Evolutionary conservation across 768 basidiomycete genomes (phyloP), one percentile per base, ranked within the genome.

Genomic region (Podaxis mareebaensis): DNA sequence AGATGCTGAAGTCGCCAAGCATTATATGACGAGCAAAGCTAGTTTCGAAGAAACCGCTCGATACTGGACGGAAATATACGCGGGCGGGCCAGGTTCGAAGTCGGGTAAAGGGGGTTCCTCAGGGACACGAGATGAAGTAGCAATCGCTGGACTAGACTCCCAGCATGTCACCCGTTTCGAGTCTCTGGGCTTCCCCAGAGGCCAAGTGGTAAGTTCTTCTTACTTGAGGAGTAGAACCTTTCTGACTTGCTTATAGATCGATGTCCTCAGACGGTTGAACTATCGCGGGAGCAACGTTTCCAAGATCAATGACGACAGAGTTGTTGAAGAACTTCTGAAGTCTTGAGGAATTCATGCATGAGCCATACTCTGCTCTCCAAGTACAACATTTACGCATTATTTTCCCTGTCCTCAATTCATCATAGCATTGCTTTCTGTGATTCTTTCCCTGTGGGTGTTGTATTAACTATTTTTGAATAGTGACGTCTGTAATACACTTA

Each of bases 1-100:
- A 77, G 96, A 99, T 71, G 96, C 96, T 0, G 95, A 99, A 77
- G 96, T 99, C 11, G 96, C 96, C 12, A 98, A 97, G 74, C 96
- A 97, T 72, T 99, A 92, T 70, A 91, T 92, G 74, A 93, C 95
- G 12, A 92, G 90, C 73, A 90, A 90, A 73, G 77, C 79, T 26
- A 89, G 90, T 69, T 99, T 99, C 67, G 92, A 96, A 63, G 91
- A 91, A 42, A 99, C 96, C 3, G 96, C 96, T 61, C 82, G 85
- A 44, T 95, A 96, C 74, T 99, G 96, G 96, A 93, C 95, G 0
- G 88, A 92, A 70, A 87, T 90, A 30, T 97, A 97, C 72, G 96
- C 96, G 2, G 91, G 89, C 51, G 92, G 88, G 1, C 86, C 90
- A 3, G 79, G 80, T 67, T 80, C 76, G 56, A 83, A 79, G 67